Evolutionary conservation across 1,284 basidiomycete genomes (phyloP), one percentile per base, ranked within the genome.

Genomic region (Cryptococcus hybrid): DNA sequence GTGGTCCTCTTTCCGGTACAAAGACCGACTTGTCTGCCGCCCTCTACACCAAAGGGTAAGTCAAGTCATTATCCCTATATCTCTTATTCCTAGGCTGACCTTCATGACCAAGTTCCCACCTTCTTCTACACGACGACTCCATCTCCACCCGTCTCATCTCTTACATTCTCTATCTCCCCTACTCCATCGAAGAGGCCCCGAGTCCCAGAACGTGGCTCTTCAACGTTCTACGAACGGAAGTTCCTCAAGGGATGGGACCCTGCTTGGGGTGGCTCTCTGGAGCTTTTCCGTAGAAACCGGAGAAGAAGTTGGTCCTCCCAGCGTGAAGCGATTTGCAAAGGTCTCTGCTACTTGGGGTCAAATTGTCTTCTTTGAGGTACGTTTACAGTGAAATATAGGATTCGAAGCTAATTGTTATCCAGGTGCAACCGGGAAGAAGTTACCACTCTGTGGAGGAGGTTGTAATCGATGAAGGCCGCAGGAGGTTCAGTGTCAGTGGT

Each of bases 391-490:
- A 40, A 5, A 43, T 5, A 87, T 88, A 12, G 13, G 13, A 51
- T 1, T 8, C 37, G 39, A 8, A 2, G 7, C 12, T 15, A 42
- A n/a, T 15, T 15, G 39, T 34, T 24, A 6, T 40, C 35, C 88
- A 88, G 80, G 92, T 80, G 42, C 82, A 84, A 65, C 84, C 84
- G 2, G 79, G 95, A 0, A 83, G 85, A 74, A 97, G 92, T 69
- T 98, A 98, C 80, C 95, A 99, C 78, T 90, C 92, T 0, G 95
- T 99, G 6, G 91, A 98, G 72, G 95, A 99, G 76, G 95, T 98
- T 24, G 85, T 93, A n/a, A 87, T 91, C 0, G 88, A 74, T 13
- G 87, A 88, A 60, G 86, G 86, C 0, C 79, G 86, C 40, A 82
- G 87, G 73, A 80, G 92, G 47, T 79, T 98, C 61, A 92, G 90